These are phyloP conservation scores for Termitomyces sp. DNA, from an alignment of 768 basidiomycete genomes.

Conservation along the genomic window DNA sequence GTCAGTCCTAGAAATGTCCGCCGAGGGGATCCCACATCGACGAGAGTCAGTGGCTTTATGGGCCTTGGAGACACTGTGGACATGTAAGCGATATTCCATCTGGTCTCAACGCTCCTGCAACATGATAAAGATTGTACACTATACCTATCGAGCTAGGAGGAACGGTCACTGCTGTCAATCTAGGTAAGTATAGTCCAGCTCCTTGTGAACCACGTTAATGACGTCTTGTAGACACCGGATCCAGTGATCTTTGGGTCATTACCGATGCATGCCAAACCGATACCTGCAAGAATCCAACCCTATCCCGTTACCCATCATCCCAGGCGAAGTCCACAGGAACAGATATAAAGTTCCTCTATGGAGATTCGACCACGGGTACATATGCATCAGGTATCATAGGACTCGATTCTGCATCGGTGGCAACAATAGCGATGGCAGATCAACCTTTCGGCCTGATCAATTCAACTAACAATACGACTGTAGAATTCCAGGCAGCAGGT, in stretches of 20 bases:
- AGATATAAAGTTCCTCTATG: not conserved
- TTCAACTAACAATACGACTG: not conserved
- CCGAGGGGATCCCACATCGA: not conserved
- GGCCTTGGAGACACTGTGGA: not conserved
- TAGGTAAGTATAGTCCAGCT: not conserved
- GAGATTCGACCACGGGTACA: not conserved
- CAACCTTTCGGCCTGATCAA: not conserved
- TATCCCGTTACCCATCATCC: not conserved
- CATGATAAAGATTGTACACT: not conserved
- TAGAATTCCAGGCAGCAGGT: not conserved
- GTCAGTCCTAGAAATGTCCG: not conserved
- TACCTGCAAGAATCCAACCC: not conserved
- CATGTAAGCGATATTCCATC: not conserved
- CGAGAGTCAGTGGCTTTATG: not conserved
- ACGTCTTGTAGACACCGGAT: not conserved
- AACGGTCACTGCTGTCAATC: not conserved
- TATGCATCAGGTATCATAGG: not conserved
- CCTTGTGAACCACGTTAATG: not conserved
- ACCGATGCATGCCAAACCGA: not conserved
- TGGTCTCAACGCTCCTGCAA: not conserved
- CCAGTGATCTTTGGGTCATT: not conserved
- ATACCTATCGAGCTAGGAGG: not conserved
- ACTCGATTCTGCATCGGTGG: not conserved
- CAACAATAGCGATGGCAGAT: not conserved
- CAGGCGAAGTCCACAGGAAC: not conserved